A percentile compares a stretch with the other conserved stretches of the same genome.
Evolutionary conservation across 768 basidiomycete species (phyloP).

Genomic region (Tricholoma hemisulphureum): DNA sequence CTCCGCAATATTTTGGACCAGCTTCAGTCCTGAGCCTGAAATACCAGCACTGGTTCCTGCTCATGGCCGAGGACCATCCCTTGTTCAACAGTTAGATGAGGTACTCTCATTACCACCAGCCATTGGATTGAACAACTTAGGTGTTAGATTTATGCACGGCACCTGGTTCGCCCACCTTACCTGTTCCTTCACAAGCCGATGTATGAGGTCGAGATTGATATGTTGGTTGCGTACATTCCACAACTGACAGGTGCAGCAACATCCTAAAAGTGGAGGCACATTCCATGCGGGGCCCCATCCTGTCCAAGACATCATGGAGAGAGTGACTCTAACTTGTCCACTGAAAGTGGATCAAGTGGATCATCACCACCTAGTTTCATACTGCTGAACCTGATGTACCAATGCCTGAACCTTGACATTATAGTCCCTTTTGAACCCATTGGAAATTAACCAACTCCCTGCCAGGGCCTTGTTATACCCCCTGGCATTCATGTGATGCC

Average conservation of each 20-base stretch:
- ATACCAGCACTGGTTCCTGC: conserved; percentile 48
- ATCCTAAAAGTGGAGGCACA: conserved; percentile 4
- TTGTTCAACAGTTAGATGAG: conserved; percentile 61
- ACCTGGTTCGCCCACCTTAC: neutral
- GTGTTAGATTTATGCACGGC: neutral
- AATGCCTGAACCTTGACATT: conserved; percentile 2
- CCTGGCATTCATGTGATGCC: conserved; percentile 10
- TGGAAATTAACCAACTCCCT: conserved; percentile 5
- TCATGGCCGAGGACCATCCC: conserved; percentile 44
- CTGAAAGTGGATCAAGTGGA: conserved; percentile 10
- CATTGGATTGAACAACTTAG: neutral
- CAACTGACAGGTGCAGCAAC: neutral
- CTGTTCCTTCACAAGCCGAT: neutral
- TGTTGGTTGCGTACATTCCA: conserved; percentile 7
- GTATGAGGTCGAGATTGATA: neutral
- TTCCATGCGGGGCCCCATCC: neutral
- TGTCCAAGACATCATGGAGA: conserved; percentile 8
- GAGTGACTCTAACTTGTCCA: conserved; percentile 12
- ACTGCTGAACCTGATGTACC: neutral
- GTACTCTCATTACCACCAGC: conserved; percentile 43
- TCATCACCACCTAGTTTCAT: no score
- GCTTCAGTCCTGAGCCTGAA: conserved; percentile 19
- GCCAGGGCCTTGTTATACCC: conserved; percentile 8
- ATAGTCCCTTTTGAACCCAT: conserved; percentile 2
- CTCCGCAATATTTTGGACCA: conserved; percentile 21